Percentiles rank a stretch among this genome's conserved stretches.
Evolutionary conservation across 345 rosid genomes (phyloP).

Genomic region (Litchi chinensis): DNA sequence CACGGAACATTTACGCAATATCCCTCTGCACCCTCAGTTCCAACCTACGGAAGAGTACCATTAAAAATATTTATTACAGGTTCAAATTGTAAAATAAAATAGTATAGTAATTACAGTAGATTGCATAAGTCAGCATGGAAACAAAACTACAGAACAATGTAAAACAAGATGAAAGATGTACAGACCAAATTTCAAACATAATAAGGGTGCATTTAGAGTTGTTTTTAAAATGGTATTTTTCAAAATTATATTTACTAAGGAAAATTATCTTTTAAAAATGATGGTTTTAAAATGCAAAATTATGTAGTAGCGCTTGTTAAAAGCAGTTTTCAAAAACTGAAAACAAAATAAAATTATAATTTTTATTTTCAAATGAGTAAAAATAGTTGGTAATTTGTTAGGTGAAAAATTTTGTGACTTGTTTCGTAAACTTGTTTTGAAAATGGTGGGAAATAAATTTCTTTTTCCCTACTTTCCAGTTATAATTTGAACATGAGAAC

Average conservation of each 20-base stretch:
- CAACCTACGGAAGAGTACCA: conserved; percentile 55
- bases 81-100: conserved; percentile 6
- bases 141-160: background rate
- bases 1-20: conserved; percentile 96
- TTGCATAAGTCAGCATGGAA: background rate
- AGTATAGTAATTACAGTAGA: background rate
- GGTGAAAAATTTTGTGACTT: no score
- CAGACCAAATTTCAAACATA: background rate
- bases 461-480: no score
- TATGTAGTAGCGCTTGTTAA: no score
- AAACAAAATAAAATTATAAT: no score
- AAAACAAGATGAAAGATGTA: conserved; percentile 13
- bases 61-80: conserved; percentile 23
- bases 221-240: no score
- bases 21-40: conserved; percentile 88
- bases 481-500: no score
- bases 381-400: no score
- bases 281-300: no score
- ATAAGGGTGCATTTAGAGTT: background rate
- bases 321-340: no score
- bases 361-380: no score
- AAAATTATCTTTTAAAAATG: background rate
- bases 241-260: background rate
- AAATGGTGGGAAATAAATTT: no score
- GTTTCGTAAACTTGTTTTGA: no score